phyloP scores from a whole-genome alignment of 805 yeast species.

The Cyberlindnera euphorbiae region DNA sequence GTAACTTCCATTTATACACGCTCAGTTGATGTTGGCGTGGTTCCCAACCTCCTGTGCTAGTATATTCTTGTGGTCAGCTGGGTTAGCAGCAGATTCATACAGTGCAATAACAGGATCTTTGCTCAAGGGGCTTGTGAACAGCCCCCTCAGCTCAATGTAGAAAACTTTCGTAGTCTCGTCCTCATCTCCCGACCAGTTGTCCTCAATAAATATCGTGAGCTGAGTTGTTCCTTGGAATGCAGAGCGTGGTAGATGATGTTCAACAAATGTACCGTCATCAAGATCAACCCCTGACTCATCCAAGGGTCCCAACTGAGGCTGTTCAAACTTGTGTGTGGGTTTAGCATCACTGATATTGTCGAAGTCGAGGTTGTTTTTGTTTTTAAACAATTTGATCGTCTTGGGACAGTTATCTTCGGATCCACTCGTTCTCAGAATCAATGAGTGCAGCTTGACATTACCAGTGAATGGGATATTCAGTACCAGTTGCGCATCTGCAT shows the following conservation, averaged over 20 bases:
- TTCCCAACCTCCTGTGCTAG: slow-evolving; percentile 17
- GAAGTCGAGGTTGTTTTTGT: slow-evolving; percentile 67
- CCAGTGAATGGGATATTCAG: slow-evolving; percentile 78
- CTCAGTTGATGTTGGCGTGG: slow-evolving; percentile 14
- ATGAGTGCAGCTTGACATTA: slow-evolving; percentile 65
- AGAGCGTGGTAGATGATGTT: slow-evolving; percentile 76
- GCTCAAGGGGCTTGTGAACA: slow-evolving; percentile 42
- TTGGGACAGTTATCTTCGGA: slow-evolving; percentile 60
- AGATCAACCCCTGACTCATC: slow-evolving; percentile 37
- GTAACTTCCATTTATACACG: too few relatives aligned
- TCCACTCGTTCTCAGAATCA: slow-evolving; percentile 63
- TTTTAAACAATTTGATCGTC: slow-evolving; percentile 66
- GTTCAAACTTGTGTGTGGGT: slow-evolving; percentile 49
- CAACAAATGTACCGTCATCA: slow-evolving; percentile 56
- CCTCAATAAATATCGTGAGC: slow-evolving; percentile 62
- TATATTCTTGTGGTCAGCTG: slow-evolving; percentile 67
- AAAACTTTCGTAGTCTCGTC: slow-evolving; percentile 56
- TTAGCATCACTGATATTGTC: slow-evolving; percentile 46
- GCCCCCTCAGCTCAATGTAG: slow-evolving; percentile 79
- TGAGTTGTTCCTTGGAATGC: slow-evolving; percentile 65
- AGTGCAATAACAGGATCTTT: slow-evolving; percentile 71
- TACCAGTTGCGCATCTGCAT: slow-evolving; percentile 78
- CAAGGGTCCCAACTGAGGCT: slow-evolving; percentile 60
- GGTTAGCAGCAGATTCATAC: slow-evolving; percentile 91
- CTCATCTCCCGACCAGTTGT: slow-evolving; percentile 58